Conservation (phyloP, 208 protist genomes). For the Blastocrithidia nonstop region DNA sequence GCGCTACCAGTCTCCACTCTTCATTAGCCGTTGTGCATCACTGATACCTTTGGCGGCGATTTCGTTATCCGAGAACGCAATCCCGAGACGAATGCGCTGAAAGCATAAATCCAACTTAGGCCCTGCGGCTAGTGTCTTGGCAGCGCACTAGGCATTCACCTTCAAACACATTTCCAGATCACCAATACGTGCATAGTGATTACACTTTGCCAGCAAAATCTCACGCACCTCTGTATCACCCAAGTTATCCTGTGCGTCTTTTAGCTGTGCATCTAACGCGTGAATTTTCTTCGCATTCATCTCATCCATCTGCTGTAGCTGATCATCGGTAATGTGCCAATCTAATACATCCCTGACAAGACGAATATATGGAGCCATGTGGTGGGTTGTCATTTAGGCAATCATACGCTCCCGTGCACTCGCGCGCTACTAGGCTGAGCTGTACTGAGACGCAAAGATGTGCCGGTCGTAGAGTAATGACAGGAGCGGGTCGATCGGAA, state of each 20-base stretch:
- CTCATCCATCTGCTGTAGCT: constrained; percentile 52
- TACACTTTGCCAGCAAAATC: constrained; percentile 82
- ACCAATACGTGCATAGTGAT: constrained; percentile 90
- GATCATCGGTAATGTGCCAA: constrained; percentile 38
- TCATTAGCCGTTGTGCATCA: constrained; percentile 88
- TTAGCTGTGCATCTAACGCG: constrained; percentile 74
- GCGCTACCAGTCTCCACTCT: constrained; percentile 98
- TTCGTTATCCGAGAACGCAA: constrained; percentile 91
- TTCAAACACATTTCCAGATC: constrained; percentile 89
- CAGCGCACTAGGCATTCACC: constrained; percentile 81
- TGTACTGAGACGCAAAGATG: constrained; percentile 63
- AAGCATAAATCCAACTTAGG: constrained; percentile 95
- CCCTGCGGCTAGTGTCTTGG: constrained; percentile 89
- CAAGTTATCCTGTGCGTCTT: constrained; percentile 92
- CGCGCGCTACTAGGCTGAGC: constrained; percentile 50
- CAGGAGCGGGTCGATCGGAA: constrained; percentile 72
- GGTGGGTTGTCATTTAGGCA: constrained; percentile 50
- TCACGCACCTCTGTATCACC: constrained; percentile 96
- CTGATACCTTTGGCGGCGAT: constrained; percentile 83
- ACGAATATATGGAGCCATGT: constrained; percentile 84
- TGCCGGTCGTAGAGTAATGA: constrained; percentile 66
- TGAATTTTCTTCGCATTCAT: constrained; percentile 63
- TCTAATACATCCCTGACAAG: constrained; percentile 62
- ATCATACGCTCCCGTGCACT: constrained; percentile 51
- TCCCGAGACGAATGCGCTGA: constrained; percentile 90